Percentiles rank a stretch among this genome's conserved stretches.
These are phyloP conservation scores for Pythium sukuiense DNA, from an alignment of 352 stramenopile species.

Conservation along the genomic window DNA sequence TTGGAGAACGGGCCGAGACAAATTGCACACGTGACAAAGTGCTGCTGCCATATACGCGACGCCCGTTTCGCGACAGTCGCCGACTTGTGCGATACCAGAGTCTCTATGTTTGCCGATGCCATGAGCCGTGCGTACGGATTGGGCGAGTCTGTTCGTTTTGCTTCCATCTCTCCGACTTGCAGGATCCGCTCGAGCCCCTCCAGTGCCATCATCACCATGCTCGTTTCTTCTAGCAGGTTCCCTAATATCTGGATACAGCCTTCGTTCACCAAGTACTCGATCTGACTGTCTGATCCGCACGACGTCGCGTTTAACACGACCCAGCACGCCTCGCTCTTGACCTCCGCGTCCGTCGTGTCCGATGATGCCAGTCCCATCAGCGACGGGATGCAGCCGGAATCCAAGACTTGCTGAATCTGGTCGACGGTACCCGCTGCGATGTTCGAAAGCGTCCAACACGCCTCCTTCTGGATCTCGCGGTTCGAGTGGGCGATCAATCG, in stretches of 20 bases:
- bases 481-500: constrained; percentile 95
- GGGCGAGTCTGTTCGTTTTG: constrained; percentile 76
- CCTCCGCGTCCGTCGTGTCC: constrained; percentile 93
- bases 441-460: constrained; percentile 96
- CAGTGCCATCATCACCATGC: constrained; percentile 99
- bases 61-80: constrained; percentile 95
- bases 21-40: constrained; percentile 98
- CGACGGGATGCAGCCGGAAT: constrained; percentile 94
- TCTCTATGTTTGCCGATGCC: constrained; percentile 91
- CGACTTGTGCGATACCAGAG: constrained; percentile 93
- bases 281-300: constrained; percentile 96
- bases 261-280: constrained; percentile 88
- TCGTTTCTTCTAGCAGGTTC: constrained; percentile 94
- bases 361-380: constrained; percentile 93
- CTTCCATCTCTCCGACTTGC: constrained; percentile 92
- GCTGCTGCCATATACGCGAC: constrained; percentile 96
- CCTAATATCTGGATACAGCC: constrained; percentile 87
- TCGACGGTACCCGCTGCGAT: constrained; percentile 97
- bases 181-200: constrained; percentile 97
- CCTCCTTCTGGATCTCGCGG: constrained; percentile 98
- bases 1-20: constrained; percentile 95
- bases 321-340: constrained; percentile 98
- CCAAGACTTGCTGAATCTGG: constrained; percentile 97
- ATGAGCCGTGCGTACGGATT: constrained; percentile 92
- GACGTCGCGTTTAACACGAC: constrained; percentile 98